phyloP scores from a whole-genome alignment of 202 grass and related monocot genomes.

The Schoenoplectus triqueter region DNA sequence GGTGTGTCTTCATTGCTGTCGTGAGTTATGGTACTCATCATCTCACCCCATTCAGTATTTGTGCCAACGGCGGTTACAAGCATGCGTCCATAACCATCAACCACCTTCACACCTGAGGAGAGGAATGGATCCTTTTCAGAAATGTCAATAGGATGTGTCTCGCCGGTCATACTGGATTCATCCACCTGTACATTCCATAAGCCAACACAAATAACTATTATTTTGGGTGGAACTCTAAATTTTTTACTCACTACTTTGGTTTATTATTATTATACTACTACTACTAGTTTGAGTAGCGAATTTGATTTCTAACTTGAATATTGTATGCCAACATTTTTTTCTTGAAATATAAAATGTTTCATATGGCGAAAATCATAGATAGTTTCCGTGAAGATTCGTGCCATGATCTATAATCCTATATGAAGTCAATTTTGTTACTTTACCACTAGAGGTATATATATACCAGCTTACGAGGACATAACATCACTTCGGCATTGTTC shows the following conservation, averaged over 20 bases:
- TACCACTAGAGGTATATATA: no score
- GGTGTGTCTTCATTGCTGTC: constrained; percentile 65
- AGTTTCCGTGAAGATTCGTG: not conserved
- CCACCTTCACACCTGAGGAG: constrained; percentile 62
- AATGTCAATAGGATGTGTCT: constrained; percentile 59
- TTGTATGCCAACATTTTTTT: not conserved
- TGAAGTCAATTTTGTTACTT: not conserved
- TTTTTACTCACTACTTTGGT: no score
- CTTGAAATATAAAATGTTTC: no score
- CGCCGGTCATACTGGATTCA: constrained; percentile 87
- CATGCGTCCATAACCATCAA: constrained; percentile 70
- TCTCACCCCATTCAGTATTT: constrained; percentile 76
- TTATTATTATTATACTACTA: no score
- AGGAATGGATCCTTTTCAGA: constrained; percentile 56
- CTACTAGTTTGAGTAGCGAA: no score
- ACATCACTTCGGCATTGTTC: not conserved
- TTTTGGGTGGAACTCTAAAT: not conserved
- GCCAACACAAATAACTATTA: not conserved
- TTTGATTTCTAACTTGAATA: not conserved
- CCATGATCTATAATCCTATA: not conserved
- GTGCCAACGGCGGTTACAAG: constrained; percentile 74
- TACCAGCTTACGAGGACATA: no score
- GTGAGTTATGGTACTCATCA: constrained; percentile 67
- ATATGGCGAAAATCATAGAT: not conserved
- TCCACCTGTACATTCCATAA: constrained; percentile 43